Base-by-base conservation (phyloP, 768 basidiomycete genomes). In the Galerina sulciceps region DNA sequence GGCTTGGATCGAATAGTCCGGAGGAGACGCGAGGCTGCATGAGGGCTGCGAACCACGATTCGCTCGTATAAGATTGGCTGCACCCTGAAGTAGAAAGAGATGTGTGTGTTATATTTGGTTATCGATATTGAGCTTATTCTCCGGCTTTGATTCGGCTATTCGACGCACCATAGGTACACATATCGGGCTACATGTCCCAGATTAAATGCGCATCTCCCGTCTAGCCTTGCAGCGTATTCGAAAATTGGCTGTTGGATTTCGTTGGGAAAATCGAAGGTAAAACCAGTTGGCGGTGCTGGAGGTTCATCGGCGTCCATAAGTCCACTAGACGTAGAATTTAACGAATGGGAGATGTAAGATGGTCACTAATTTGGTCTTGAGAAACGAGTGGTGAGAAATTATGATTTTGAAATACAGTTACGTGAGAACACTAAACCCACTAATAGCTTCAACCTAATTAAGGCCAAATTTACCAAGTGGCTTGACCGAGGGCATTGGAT, bases 31-130 rank as follows among this genome's bases (percentile, higher is more conserved):
- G 53, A 45, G n/a, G 66, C 69, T 9, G 67, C 55, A 31, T 50
- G 58, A 4, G 66, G 52, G 40, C 57, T 62, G n/a, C 61, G 68
- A 44, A 73, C 31, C 23, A 71, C 62, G 20, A 74, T 57, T 49
- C 65, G 68, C 55, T 68, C 62, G 45, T 72, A 72, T 15, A 74
- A 58, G 23, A 73, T 69, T 20, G 68, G 71, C 38, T 69, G 64
- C 31, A 73, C 66, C 70, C 71, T 73, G 18, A 10, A 31, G 26
- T 8, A 8, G 26, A 31, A 31, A 31, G 26, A 31, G 8, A 31
- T 4, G 26, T 8, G 26, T 8, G 8, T 31, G 8, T 31, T 31
- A 31, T 31, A 31, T 31, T 31, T 31, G 26, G 26, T 31, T n/a
- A 31, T 31, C 26, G 26, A 31, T 8, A 31, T 13, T 17, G 14